Evolutionary conservation across 495 filamentous ascomycete genomes (phyloP), one percentile per base, ranked within the genome.

Genomic region (Rusavskia elegans): DNA sequence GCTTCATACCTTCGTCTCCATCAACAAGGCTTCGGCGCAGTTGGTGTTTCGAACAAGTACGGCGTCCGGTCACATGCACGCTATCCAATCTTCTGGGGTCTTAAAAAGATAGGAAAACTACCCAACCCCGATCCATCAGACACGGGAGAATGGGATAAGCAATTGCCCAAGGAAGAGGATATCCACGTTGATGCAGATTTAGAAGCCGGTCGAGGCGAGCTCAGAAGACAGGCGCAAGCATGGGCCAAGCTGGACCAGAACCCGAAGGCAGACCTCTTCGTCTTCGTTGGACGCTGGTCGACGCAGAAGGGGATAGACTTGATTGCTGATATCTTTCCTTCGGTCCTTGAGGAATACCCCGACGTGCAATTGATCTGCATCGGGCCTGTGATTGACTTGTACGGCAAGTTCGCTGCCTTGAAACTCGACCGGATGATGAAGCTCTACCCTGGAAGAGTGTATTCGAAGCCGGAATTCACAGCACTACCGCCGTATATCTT

Each of bases 221-320:
- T 42, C 8, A n/a, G 40, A 19, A 70, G 74, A 4, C 83, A 87
- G 55, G 84, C 84, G 3, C 84, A 88, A 58, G 78, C 85, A 64
- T 88, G 84, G 84, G 84, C 84, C 32, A 79, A 79, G 9, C 69
- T 88, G 1, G 67, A 83, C 0, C 73, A 79, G 50, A 76, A 80
- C 51, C 74, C 83, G 5, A 68, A 77, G 39, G 84, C 84, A 5
- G 84, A 88, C 53, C 70, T 88, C 27, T 73, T 87, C 53, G 84
- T 87, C 14, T 88, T 88, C 57, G 84, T 88, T 38, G 84, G 84
- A 37, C 76, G 84, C 45, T 88, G 84, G 84, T 83, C 79, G 4
- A 78, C 81, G 71, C 84, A 88, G 58, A 88, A 87, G 60, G 84
- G 84, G 29, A 72, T 87, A 48, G 84, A 88, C 62, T 68, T 87